Conservation (phyloP, 345 rosid genomes). For the Salix arbutifolia region DNA sequence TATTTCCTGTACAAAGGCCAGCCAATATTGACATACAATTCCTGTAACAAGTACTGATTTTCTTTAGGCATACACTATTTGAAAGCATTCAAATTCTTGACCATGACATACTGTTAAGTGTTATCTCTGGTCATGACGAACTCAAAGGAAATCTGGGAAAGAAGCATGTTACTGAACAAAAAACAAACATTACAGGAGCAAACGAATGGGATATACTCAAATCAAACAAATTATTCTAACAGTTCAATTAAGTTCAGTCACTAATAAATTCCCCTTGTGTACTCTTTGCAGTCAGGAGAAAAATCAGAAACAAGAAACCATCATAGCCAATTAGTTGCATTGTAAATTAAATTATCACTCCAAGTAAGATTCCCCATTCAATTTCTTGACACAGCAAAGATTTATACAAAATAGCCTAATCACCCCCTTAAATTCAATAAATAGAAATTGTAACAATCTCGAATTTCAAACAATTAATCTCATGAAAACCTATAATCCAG, state of each 20-base stretch:
- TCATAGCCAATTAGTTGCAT: not conserved
- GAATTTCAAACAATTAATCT: not conserved
- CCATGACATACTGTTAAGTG: not conserved
- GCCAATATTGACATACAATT: slow-evolving; percentile 70
- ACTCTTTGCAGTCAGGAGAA: not conserved
- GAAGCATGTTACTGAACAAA: not conserved
- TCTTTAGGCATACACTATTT: slow-evolving; percentile 5
- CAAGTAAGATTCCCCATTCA: not conserved
- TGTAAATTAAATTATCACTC: not conserved
- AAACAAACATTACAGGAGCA: not conserved
- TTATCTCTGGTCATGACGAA: not conserved
- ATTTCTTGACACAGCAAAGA: not conserved
- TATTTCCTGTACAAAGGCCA: slow-evolving; percentile 95
- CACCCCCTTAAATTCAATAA: not conserved
- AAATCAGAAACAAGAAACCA: not conserved
- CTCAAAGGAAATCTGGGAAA: not conserved
- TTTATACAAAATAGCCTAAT: not conserved
- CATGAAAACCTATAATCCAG: not conserved
- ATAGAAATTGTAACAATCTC: not conserved
- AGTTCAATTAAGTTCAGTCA: not conserved
- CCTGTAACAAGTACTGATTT: slow-evolving; percentile 40
- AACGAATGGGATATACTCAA: not conserved
- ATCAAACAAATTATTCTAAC: not conserved
- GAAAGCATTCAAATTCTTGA: not conserved
- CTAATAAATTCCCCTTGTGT: not conserved